Conservation (phyloP, 2,329 filamentous ascomycete genomes). For the Sphaerulina populicola region DNA sequence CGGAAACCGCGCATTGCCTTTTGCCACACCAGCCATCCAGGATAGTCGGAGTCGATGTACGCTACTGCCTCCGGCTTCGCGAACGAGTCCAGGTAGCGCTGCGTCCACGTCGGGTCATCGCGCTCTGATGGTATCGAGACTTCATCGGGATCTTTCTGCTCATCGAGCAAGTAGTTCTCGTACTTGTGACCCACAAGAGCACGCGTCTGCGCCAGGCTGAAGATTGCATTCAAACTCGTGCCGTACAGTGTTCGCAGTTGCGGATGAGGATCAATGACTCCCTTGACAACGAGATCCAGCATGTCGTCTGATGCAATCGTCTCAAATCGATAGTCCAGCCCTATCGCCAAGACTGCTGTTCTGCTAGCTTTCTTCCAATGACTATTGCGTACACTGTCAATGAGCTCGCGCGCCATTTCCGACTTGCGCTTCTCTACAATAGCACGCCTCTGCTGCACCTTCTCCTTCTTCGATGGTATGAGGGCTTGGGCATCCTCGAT, state of each 20-base stretch:
- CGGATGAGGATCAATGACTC: conserved; percentile 84
- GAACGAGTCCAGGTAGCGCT: conserved; percentile 69
- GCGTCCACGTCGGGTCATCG: conserved; percentile 71
- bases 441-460: conserved; percentile 64
- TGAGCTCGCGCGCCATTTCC: conserved; percentile 69
- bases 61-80: conserved; percentile 70
- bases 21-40: conserved; percentile 94
- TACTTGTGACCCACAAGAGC: conserved; percentile 81
- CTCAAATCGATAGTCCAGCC: conserved; percentile 85
- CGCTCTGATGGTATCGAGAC: conserved; percentile 62
- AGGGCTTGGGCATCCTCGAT: conserved; percentile 51
- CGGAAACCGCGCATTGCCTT: conserved; percentile 74
- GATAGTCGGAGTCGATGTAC: conserved; percentile 83
- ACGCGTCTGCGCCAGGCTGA: conserved; percentile 79
- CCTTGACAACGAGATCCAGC: conserved; percentile 71
- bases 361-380: conserved; percentile 96
- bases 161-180: conserved; percentile 73
- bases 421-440: conserved; percentile 79
- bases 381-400: conserved; percentile 64
- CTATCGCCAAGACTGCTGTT: conserved; percentile 82
- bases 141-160: conserved; percentile 69
- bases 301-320: conserved; percentile 73
- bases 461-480: conserved; percentile 60
- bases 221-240: conserved; percentile 65
- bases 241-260: conserved; percentile 73